phyloP scores from a whole-genome alignment of 2,329 filamentous ascomycete genomes.

The Aspergillus candidus region DNA sequence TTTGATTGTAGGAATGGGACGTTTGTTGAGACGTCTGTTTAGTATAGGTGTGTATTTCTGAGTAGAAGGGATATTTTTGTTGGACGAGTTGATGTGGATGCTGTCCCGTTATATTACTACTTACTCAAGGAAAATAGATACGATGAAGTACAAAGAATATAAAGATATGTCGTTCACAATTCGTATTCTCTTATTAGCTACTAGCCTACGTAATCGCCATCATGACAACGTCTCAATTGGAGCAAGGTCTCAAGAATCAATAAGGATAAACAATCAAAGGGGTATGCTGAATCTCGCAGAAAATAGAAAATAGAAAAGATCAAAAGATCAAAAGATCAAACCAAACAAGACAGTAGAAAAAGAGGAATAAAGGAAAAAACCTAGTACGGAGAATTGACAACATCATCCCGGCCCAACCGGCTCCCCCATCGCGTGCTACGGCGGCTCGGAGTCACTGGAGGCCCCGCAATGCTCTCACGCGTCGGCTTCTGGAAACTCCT shows the following conservation, averaged over 20 bases:
- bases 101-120: too few relatives aligned
- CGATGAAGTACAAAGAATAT: too few relatives aligned
- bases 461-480: slow-evolving; percentile 75
- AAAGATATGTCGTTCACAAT: background rate
- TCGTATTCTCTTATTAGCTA: slow-evolving; percentile 11
- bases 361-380: slow-evolving; percentile 7
- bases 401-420: slow-evolving; percentile 66
- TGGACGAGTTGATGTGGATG: too few relatives aligned
- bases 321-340: slow-evolving; percentile 11
- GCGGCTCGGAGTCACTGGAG: slow-evolving; percentile 46
- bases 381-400: slow-evolving; percentile 68
- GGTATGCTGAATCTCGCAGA: slow-evolving; percentile 22
- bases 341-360: slow-evolving; percentile 4
- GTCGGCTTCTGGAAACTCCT: slow-evolving; percentile 80
- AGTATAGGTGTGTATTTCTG: too few relatives aligned
- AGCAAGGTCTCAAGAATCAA: slow-evolving; percentile 2
- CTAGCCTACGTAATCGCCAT: slow-evolving; percentile 3
- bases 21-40: slow-evolving; percentile 12
- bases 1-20: slow-evolving; percentile 34
- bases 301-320: slow-evolving; percentile 2
- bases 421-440: slow-evolving; percentile 29
- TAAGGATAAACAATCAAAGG: slow-evolving; percentile 17
- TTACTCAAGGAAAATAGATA: too few relatives aligned
- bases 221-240: background rate
- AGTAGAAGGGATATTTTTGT: too few relatives aligned